These are phyloP conservation scores for Passalora sequoiae DNA, from an alignment of 2,329 filamentous ascomycete genomes.

Conservation along the genomic window DNA sequence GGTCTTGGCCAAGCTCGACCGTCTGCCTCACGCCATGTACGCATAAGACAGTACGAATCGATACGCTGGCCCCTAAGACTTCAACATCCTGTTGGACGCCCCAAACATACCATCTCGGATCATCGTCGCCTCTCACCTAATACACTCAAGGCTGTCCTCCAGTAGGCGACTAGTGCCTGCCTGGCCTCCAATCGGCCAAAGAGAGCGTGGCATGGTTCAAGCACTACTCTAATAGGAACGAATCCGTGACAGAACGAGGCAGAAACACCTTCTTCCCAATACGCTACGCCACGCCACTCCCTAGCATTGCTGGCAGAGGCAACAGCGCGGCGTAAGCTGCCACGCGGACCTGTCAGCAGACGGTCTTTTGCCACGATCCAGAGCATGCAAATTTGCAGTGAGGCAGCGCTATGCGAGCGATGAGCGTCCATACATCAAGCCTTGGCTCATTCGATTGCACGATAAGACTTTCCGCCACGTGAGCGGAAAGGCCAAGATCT, in stretches of 20 bases:
- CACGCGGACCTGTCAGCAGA: neutral
- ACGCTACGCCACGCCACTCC: neutral
- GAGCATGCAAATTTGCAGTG: neutral
- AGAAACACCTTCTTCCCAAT: neutral
- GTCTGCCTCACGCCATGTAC: neutral
- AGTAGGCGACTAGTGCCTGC: conserved; percentile 8
- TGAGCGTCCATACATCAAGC: no score
- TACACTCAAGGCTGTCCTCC: conserved; percentile 2
- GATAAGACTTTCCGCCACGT: no score
- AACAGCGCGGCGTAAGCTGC: neutral
- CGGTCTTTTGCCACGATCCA: neutral
- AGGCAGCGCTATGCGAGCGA: neutral
- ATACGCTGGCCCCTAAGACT: neutral
- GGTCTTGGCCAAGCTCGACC: neutral
- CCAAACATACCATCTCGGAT: no score
- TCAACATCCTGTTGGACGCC: neutral
- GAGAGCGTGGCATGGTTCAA: conserved; percentile 5
- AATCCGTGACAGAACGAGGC: neutral
- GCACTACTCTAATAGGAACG: no score
- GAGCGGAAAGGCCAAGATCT: no score
- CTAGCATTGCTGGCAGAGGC: neutral
- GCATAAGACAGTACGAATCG: conserved; percentile 7
- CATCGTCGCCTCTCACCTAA: neutral
- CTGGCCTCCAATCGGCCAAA: conserved; percentile 18
- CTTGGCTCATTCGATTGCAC: no score